A percentile compares a stretch with the other conserved stretches of the same genome.
phyloP scores from a whole-genome alignment of 495 filamentous ascomycete species.

The Neurospora terricola region DNA sequence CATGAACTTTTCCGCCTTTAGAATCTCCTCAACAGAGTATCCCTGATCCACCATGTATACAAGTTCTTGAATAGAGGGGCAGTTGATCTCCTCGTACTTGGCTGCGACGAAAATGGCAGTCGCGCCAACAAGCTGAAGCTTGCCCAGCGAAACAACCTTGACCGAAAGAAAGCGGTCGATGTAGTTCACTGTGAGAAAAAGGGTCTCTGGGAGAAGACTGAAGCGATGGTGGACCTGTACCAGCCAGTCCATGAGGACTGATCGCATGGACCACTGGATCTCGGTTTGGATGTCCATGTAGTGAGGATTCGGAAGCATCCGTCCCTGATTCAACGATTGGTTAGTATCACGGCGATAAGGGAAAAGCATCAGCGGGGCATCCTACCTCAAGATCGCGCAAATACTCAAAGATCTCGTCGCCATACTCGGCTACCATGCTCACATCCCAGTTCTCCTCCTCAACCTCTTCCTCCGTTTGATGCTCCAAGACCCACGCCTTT shows the following conservation, averaged over 20 bases:
- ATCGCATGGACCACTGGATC: constrained; percentile 97
- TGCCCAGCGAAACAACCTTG: constrained; percentile 89
- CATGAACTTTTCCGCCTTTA: constrained; percentile 98
- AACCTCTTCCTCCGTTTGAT: constrained; percentile 44
- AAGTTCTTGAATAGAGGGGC: constrained; percentile 87
- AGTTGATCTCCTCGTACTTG: constrained; percentile 98
- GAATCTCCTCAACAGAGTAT: constrained; percentile 80
- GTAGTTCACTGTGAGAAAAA: constrained; percentile 90
- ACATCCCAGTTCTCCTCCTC: constrained; percentile 88
- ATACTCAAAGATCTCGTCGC: constrained; percentile 88
- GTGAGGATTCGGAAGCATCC: constrained; percentile 73
- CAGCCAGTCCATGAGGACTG: constrained; percentile 96
- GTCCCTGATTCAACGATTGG: constrained; percentile 39
- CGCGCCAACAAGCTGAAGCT: constrained; percentile 91
- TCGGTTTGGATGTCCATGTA: constrained; percentile 98
- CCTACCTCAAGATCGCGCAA: constrained; percentile 83
- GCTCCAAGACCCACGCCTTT: constrained; percentile 53
- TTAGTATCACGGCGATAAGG: constrained; percentile 8
- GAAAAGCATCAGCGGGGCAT: background rate
- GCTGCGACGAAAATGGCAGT: constrained; percentile 93
- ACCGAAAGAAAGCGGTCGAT: constrained; percentile 92
- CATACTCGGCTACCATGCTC: constrained; percentile 98
- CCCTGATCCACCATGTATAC: constrained; percentile 96
- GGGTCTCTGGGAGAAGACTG: constrained; percentile 79
- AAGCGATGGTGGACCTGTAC: constrained; percentile 93